Percentiles rank a stretch among this genome's conserved stretches.
Conservation (phyloP, 306 rosid genomes). For the Malus orientalis region DNA sequence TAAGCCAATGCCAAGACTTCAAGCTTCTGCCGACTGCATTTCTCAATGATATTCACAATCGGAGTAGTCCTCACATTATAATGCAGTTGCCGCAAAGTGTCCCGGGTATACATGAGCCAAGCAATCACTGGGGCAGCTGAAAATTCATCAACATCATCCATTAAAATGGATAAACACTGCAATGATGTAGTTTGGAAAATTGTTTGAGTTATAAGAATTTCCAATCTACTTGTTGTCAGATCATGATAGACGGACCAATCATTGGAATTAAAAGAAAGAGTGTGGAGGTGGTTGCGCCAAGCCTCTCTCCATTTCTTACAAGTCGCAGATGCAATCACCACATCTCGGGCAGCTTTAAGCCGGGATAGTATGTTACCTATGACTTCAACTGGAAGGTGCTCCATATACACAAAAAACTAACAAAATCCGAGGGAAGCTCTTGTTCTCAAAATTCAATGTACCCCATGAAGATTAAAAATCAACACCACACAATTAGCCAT, state of each 20-base stretch:
- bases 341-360: constrained; percentile 65
- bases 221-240: constrained; percentile 41
- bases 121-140: constrained; percentile 66
- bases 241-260: constrained; percentile 62
- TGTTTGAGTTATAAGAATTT: constrained; percentile 74
- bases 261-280: constrained; percentile 59
- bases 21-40: constrained; percentile 61
- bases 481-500: not conserved
- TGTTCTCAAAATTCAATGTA: not conserved
- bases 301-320: constrained; percentile 74
- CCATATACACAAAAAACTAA: constrained; percentile 34
- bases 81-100: constrained; percentile 37
- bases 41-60: constrained; percentile 53
- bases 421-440: not conserved
- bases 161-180: constrained; percentile 49
- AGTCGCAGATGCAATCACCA: constrained; percentile 69
- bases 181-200: constrained; percentile 70
- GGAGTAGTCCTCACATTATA: constrained; percentile 63
- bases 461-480: not conserved
- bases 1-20: constrained; percentile 49
- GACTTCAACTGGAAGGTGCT: constrained; percentile 78
- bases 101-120: constrained; percentile 78
- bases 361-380: constrained; percentile 75
- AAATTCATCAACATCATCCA: constrained; percentile 72
- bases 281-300: constrained; percentile 51